Conservation (phyloP, 73 alveolate species). For the Tetrahymena elliotti region DNA sequence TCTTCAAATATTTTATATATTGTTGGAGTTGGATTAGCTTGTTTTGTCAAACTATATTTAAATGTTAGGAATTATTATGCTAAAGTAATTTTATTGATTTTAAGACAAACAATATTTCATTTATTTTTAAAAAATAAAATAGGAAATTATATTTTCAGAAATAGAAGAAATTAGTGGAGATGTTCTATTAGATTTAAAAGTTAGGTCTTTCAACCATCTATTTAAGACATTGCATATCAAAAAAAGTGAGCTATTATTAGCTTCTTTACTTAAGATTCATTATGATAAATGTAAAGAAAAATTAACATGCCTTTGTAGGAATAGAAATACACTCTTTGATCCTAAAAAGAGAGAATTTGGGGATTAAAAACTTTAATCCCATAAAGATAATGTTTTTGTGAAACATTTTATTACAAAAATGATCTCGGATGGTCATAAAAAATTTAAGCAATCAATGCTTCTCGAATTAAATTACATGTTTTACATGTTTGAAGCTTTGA, state of each 20-base stretch:
- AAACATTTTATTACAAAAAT: constrained; percentile 34
- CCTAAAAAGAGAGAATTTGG: constrained; percentile 18
- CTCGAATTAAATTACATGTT: constrained; percentile 20
- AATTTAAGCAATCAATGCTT: constrained; percentile 24
- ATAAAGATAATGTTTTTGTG: constrained; percentile 28
- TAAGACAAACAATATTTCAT: neutral
- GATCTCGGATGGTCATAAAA: constrained; percentile 30
- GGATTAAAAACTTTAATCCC: constrained; percentile 11
- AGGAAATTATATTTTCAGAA: constrained; percentile 11
- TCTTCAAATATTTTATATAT: constrained; percentile 11
- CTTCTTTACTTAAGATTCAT: constrained; percentile 31
- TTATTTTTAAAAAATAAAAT: neutral
- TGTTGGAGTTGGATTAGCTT: constrained; percentile 29
- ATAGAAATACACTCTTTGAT: constrained; percentile 6
- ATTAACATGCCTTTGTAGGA: constrained; percentile 18
- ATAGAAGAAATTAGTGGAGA: constrained; percentile 20
- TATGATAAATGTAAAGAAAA: constrained; percentile 22
- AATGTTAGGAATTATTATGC: constrained; percentile 30
- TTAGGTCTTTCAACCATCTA: constrained; percentile 15
- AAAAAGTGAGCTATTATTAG: constrained; percentile 27
- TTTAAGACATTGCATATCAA: constrained; percentile 3
- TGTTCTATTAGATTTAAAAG: constrained; percentile 22
- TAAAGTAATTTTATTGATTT: neutral
- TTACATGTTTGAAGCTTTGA: constrained; percentile 28
- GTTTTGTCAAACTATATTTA: constrained; percentile 13